phyloP scores from a whole-genome alignment of 176 grass and related monocot genomes.

The Metroxylon sagu region DNA sequence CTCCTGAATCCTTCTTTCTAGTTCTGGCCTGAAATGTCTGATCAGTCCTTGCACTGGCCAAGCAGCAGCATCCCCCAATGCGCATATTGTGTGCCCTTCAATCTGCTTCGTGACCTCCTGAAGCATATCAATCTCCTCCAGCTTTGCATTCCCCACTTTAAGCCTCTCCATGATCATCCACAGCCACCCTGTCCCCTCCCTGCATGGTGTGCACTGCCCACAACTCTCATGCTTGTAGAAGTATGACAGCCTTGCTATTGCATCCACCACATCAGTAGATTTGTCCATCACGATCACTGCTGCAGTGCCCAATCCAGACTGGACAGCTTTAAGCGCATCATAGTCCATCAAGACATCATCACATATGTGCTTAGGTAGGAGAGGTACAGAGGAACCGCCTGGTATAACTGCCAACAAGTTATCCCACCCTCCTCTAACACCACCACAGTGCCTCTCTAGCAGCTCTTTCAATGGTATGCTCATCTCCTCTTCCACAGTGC shows the following conservation, averaged over 20 bases:
- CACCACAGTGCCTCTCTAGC: conserved; percentile 10
- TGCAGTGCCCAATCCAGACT: conserved; percentile 8
- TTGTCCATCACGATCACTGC: conserved; percentile 11
- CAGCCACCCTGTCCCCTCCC: conserved; percentile 8
- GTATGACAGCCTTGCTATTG: conserved; percentile 10
- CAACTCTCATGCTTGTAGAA: conserved; percentile 14
- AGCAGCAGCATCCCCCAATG: conserved; percentile 6
- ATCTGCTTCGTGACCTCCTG: conserved; percentile 15
- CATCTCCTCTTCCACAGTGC: conserved; percentile 16
- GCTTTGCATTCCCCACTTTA: conserved; percentile 12
- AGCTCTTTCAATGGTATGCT: conserved; percentile 14
- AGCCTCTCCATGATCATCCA: conserved; percentile 15
- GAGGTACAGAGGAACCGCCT: conserved; percentile 9
- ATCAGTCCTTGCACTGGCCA: conserved; percentile 4
- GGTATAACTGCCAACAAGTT: conserved; percentile 9
- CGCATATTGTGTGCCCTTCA: not conserved
- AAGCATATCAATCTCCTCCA: conserved; percentile 13
- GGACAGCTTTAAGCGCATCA: conserved; percentile 10
- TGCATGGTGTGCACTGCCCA: conserved; percentile 6
- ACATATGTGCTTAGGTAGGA: conserved; percentile 12
- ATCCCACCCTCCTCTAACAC: conserved; percentile 7
- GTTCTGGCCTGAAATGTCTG: conserved; percentile 8
- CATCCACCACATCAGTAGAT: conserved; percentile 11
- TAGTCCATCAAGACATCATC: conserved; percentile 15
- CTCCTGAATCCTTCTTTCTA: conserved; percentile 7